Percentiles rank a stretch among this genome's conserved stretches.
Conservation (phyloP, 495 filamentous ascomycete genomes). For the Penicillium arizonense region DNA sequence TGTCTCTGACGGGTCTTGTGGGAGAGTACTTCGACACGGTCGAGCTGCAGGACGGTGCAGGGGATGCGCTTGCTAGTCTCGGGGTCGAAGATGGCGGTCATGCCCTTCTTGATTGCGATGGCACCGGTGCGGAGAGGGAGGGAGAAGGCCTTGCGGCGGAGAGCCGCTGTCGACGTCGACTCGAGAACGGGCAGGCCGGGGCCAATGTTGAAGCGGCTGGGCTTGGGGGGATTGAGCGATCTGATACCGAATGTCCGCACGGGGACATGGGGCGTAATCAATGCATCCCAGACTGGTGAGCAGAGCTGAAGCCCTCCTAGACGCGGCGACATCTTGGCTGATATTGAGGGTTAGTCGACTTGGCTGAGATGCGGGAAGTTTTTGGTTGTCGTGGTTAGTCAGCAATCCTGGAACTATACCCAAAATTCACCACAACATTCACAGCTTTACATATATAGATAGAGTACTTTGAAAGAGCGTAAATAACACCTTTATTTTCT, state of each 20-base stretch:
- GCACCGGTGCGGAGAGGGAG: constrained; percentile 80
- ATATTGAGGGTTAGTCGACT: constrained; percentile 5
- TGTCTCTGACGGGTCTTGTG: constrained; percentile 78
- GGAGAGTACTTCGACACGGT: constrained; percentile 82
- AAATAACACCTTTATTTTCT: too few species aligned
- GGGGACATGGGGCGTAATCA: constrained; percentile 13
- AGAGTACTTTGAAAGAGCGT: too few species aligned
- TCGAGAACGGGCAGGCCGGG: constrained; percentile 54
- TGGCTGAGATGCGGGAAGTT: constrained; percentile 14
- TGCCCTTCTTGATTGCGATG: constrained; percentile 87
- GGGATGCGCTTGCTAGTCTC: constrained; percentile 72
- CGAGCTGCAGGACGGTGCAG: constrained; percentile 92
- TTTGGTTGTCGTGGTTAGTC: constrained; percentile 22
- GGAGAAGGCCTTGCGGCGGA: constrained; percentile 71
- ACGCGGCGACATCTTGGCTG: constrained; percentile 33
- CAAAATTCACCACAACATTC: too few species aligned
- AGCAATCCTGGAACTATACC: neutral
- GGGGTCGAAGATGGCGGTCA: constrained; percentile 83
- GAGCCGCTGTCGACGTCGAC: constrained; percentile 73
- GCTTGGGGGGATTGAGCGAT: constrained; percentile 48
- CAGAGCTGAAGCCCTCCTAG: constrained; percentile 36
- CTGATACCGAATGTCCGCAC: constrained; percentile 47
- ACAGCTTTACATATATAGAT: too few species aligned
- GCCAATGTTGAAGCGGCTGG: constrained; percentile 45
- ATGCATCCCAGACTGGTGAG: constrained; percentile 19